Percentiles rank a stretch among this genome's conserved stretches.
Evolutionary conservation across 306 rosid species (phyloP).

Genomic region (Quercus dentata): DNA sequence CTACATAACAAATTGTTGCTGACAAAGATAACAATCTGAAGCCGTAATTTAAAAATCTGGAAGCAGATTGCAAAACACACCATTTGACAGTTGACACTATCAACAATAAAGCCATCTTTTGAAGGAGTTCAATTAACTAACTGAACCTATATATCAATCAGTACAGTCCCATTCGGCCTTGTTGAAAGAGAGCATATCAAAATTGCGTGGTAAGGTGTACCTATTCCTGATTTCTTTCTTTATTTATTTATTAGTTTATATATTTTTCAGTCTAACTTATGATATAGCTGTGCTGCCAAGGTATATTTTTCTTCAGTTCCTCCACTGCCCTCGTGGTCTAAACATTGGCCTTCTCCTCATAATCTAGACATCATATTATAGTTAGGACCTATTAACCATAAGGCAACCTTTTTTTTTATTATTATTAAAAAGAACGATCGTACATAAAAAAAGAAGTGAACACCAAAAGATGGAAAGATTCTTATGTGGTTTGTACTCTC

Average conservation of each 20-base stretch:
- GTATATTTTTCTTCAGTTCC: background rate
- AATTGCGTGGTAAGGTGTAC: background rate
- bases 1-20: background rate
- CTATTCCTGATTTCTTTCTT: background rate
- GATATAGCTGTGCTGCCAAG: background rate
- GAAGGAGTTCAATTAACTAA: no score
- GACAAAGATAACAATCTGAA: background rate
- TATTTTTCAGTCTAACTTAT: background rate
- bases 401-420: no score
- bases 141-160: background rate
- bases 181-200: background rate
- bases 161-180: no score
- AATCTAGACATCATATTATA: no score
- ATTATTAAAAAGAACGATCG: no score
- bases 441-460: background rate
- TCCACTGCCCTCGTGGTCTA: no score
- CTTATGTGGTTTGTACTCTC: slow-evolving; percentile 42
- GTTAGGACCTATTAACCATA: background rate
- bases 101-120: background rate
- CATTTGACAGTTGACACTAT: background rate
- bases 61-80: no score
- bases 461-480: background rate
- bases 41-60: background rate
- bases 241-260: no score
- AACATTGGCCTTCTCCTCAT: background rate